Conservation (phyloP, 805 yeast genomes). For the Starmerella stigmatis region DNA sequence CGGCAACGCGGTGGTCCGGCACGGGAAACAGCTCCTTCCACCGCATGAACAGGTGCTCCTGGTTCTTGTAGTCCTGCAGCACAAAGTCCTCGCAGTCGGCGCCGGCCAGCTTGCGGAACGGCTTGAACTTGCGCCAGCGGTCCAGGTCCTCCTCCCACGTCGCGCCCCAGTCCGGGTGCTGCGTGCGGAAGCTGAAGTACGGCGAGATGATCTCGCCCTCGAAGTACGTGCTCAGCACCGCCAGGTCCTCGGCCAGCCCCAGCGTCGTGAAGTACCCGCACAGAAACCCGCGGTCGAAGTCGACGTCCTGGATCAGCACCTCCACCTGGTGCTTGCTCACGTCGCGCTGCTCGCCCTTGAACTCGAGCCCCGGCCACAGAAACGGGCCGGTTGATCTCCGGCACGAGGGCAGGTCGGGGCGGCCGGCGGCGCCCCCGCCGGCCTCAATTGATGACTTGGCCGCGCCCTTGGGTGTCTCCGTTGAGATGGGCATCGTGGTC, state of each 20-base stretch:
- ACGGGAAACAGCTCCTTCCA: constrained; percentile 7
- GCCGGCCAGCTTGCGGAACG: background rate
- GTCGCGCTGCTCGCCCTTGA: constrained; percentile 6
- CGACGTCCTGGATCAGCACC: constrained; percentile 4
- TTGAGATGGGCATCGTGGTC: background rate
- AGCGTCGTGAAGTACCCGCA: constrained; percentile 5
- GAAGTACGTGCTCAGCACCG: constrained; percentile 7
- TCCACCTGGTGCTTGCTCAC: background rate
- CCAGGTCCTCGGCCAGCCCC: constrained; percentile 4
- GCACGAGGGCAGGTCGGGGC: background rate
- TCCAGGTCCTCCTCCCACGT: constrained; percentile 2
- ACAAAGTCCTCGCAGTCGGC: constrained; percentile 1
- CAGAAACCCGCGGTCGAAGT: constrained; percentile 2
- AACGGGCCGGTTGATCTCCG: constrained; percentile 2
- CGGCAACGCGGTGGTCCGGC: background rate
- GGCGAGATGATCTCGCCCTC: constrained; percentile 8
- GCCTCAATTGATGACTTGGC: background rate
- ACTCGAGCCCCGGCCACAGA: constrained; percentile 7
- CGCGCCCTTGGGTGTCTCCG: background rate
- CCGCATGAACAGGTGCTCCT: constrained; percentile 3
- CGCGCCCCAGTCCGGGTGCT: constrained; percentile 6
- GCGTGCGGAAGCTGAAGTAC: constrained; percentile 3
- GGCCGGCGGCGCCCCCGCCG: background rate
- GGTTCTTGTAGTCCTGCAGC: background rate
- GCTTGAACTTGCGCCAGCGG: background rate